Base-by-base conservation (phyloP, 2,329 filamentous ascomycete species). In the Fusarium austroafricanum region DNA sequence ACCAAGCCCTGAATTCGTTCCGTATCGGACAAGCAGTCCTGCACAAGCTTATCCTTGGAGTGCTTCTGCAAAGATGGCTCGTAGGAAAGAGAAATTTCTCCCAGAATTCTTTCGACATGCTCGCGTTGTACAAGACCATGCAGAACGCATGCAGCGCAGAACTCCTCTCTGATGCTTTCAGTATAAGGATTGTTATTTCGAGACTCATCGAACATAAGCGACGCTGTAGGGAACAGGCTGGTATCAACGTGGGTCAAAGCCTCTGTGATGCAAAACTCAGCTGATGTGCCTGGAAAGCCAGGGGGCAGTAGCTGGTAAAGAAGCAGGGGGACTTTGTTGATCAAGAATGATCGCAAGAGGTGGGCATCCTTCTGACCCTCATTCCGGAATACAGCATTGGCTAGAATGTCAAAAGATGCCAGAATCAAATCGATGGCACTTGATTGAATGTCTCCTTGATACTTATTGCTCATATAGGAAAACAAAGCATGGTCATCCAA, bases 141-240 rank as follows among this genome's bases (percentile, higher is more conserved):
- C 38, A 97, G 84, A 55, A 92, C 93, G 75, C 96, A 99, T 1
- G 95, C 90, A 67, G 96, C 96, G 39, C 97, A 87, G 70, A 98
- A 98, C 64, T 97, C 86, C 60, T 88, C 86, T 17, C 86, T 82
- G 11, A 87, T 85, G 40, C 83, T 87, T 58, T 89, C 86, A 0
- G 86, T 87, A 57, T 87, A 85, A 0, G 83, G 83, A 58, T 84
- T 87, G 60, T 82, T 85, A 61, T 81, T 85, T 83, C 80, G 91
- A 21, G 82, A 83, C 54, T 86, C 84, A 57, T 87, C 83, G 70
- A 88, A 88, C 83, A 89, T 87, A 45, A 83, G 81, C 4, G 86
- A 86, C 5, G 87, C 79, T 2, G 85, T 87, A 0, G 86, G 86
- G 63, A 88, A 97, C 1, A 93, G 83, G 72, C 92, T 90, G 67